Evolutionary conservation across 2,329 filamentous ascomycete species (phyloP).

Genomic region (Neonectria punicea): DNA sequence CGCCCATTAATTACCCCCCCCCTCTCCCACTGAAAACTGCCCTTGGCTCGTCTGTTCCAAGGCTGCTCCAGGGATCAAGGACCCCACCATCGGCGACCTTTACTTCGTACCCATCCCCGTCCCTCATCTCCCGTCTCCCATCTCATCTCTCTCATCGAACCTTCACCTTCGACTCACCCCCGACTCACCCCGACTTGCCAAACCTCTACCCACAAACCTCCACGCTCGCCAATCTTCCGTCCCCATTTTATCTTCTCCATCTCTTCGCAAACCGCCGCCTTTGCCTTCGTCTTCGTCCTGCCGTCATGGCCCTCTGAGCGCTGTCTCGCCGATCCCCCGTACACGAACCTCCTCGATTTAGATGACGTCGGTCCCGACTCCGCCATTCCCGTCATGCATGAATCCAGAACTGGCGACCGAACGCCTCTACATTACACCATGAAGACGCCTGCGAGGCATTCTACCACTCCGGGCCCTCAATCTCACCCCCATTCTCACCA

Average conservation of each 20-base stretch:
- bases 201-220: slow-evolving; percentile 7
- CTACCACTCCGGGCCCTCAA: slow-evolving; percentile 47
- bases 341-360: slow-evolving; percentile 31
- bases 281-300: neutral
- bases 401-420: slow-evolving; percentile 49
- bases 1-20: slow-evolving; percentile 21
- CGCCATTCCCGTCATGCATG: slow-evolving; percentile 45
- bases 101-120: slow-evolving; percentile 15
- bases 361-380: slow-evolving; percentile 40
- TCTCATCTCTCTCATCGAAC: slow-evolving; percentile 31
- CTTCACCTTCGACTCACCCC: slow-evolving; percentile 20
- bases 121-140: slow-evolving; percentile 21
- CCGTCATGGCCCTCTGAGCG: slow-evolving; percentile 39
- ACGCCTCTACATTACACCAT: slow-evolving; percentile 56
- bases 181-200: slow-evolving; percentile 6
- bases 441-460: slow-evolving; percentile 56
- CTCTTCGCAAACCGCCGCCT: neutral
- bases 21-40: slow-evolving; percentile 29
- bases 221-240: neutral
- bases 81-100: slow-evolving; percentile 38
- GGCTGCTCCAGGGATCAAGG: slow-evolving; percentile 40
- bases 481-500: slow-evolving; percentile 40
- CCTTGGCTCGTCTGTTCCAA: slow-evolving; percentile 39
- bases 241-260: neutral
- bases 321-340: slow-evolving; percentile 20